Percentiles rank a stretch among this genome's conserved stretches.
These are phyloP conservation scores for Aciculosporium take DNA, from an alignment of 2,329 filamentous ascomycete genomes.

Conservation along the genomic window DNA sequence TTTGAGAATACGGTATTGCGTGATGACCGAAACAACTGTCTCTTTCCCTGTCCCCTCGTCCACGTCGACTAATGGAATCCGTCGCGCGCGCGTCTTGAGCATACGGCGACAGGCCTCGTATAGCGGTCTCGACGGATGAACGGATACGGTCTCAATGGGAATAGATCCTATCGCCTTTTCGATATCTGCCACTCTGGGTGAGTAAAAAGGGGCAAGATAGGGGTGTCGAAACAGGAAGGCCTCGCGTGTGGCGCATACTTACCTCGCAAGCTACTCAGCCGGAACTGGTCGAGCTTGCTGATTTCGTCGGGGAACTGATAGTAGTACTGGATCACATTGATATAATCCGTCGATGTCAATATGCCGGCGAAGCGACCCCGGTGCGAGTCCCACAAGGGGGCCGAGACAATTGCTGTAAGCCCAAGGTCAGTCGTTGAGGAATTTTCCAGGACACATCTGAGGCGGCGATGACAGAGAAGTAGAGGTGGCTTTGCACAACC, in stretches of 20 bases:
- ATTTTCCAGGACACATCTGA: neutral
- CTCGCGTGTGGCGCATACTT: conserved; percentile 15
- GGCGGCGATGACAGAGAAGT: neutral
- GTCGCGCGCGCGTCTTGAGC: conserved; percentile 81
- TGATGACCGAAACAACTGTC: conserved; percentile 92
- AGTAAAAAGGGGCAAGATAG: conserved; percentile 5
- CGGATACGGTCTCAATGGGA: conserved; percentile 89
- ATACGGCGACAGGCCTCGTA: conserved; percentile 93
- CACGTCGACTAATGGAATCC: conserved; percentile 84
- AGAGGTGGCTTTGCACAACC: neutral
- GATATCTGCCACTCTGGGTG: conserved; percentile 49
- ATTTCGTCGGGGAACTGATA: conserved; percentile 91
- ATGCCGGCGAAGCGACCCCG: conserved; percentile 87
- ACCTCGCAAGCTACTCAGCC: conserved; percentile 84
- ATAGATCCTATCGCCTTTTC: conserved; percentile 85
- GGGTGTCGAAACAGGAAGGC: neutral
- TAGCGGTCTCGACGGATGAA: conserved; percentile 75
- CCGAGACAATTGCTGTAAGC: conserved; percentile 76
- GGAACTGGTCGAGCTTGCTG: conserved; percentile 82
- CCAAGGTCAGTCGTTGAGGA: conserved; percentile 1
- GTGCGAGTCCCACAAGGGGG: conserved; percentile 90
- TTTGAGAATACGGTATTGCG: conserved; percentile 95
- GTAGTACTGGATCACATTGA: conserved; percentile 98
- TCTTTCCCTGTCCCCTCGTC: conserved; percentile 88
- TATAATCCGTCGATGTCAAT: conserved; percentile 90